Conservation (phyloP, 108 stramenopile species). For the Nannochloropsis salina region DNA sequence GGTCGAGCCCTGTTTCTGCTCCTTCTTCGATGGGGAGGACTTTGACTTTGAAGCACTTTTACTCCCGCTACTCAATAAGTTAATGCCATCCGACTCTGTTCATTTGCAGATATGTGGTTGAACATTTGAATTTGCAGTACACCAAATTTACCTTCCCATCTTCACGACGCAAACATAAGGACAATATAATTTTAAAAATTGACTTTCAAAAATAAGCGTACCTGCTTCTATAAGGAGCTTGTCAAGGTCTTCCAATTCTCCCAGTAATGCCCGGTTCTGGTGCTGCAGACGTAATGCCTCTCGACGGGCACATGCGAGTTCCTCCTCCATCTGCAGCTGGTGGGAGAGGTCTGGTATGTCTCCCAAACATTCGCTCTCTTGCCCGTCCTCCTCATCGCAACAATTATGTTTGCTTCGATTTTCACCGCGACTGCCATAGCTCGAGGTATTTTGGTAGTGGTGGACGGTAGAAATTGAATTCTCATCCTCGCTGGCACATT, state of each 20-base stretch:
- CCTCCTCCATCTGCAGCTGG: neutral
- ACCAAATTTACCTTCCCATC: too few relatives aligned
- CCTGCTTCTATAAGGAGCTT: conserved; percentile 16
- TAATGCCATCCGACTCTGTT: conserved; percentile 7
- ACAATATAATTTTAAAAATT: neutral
- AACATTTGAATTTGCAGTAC: too few relatives aligned
- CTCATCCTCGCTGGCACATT: neutral
- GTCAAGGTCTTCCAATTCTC: conserved; percentile 5
- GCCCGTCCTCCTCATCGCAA: neutral
- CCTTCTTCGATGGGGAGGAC: neutral
- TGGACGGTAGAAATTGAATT: neutral
- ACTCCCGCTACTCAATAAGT: neutral
- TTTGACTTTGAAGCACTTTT: neutral
- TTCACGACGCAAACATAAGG: neutral
- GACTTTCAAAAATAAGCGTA: neutral
- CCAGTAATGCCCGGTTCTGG: neutral
- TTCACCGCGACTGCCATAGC: neutral
- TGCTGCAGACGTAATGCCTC: conserved; percentile 3
- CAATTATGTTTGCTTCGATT: neutral
- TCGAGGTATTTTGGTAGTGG: neutral
- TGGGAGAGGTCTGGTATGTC: neutral
- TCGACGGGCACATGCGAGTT: neutral
- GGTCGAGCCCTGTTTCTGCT: neutral
- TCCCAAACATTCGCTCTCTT: neutral
- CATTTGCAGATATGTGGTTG: neutral